Evolutionary conservation across 2,329 filamentous ascomycete species (phyloP).

Genomic region (Penicillium sp.): DNA sequence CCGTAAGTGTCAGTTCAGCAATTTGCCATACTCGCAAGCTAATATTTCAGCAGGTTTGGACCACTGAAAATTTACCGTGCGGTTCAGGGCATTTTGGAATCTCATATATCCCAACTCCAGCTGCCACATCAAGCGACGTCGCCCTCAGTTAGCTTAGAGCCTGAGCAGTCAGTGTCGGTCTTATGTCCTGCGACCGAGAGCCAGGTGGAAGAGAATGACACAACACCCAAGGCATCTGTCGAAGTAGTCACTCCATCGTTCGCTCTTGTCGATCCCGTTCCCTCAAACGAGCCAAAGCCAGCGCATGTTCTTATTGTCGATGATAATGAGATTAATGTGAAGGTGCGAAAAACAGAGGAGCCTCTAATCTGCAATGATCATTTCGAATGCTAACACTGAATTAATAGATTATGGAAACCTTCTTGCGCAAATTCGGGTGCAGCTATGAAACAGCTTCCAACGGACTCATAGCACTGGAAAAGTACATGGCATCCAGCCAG

Average conservation of each 20-base stretch:
- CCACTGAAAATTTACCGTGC: conserved; percentile 28
- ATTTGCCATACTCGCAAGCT: not conserved
- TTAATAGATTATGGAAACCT: conserved; percentile 36
- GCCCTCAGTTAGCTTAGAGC: too few species aligned
- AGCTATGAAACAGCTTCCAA: conserved; percentile 40
- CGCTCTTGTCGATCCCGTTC: not conserved
- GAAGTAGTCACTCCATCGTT: not conserved
- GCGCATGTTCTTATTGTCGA: conserved; percentile 41
- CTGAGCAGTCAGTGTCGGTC: not conserved
- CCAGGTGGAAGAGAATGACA: not conserved
- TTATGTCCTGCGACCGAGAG: not conserved
- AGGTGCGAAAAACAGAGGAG: conserved; percentile 16
- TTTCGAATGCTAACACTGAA: not conserved
- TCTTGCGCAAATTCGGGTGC: conserved; percentile 39
- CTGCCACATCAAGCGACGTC: not conserved
- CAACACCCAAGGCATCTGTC: not conserved
- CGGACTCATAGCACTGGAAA: conserved; percentile 40
- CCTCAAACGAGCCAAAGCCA: not conserved
- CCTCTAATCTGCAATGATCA: not conserved
- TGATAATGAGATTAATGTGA: conserved; percentile 45
- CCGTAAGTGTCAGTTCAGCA: conserved; percentile 21
- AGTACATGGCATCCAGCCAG: conserved; percentile 28
- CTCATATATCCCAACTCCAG: not conserved
- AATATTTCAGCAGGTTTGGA: conserved; percentile 23
- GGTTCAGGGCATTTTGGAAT: conserved; percentile 10